Conservation (phyloP, 176 grass and related monocot genomes). For the Triticum dicoccoides region DNA sequence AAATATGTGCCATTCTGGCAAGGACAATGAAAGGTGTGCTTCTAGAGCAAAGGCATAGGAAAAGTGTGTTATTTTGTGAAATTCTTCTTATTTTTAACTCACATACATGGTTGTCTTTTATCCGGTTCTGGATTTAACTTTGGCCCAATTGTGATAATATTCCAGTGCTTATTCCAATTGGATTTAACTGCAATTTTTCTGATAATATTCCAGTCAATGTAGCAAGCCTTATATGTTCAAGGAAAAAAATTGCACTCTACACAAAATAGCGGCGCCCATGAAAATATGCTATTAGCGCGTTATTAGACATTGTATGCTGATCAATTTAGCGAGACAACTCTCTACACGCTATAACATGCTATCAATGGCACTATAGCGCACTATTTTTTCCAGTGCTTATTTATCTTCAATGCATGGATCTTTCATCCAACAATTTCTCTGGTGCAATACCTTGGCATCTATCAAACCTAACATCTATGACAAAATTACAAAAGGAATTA, state of each 20-base stretch:
- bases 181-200: not conserved
- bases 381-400: not conserved
- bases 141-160: not conserved
- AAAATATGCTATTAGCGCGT: too few relatives aligned
- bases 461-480: not conserved
- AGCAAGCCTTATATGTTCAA: not conserved
- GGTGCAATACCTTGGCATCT: not conserved
- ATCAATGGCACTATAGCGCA: too few relatives aligned
- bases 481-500: not conserved
- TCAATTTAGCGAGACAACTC: too few relatives aligned
- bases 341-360: too few relatives aligned
- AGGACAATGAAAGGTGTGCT: not conserved
- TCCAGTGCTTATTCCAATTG: too few relatives aligned
- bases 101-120: not conserved
- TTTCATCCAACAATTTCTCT: not conserved
- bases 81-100: not conserved
- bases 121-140: not conserved
- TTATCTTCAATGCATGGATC: not conserved
- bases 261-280: too few relatives aligned
- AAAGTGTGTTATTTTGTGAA: not conserved
- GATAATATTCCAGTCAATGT: not conserved
- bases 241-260: too few relatives aligned
- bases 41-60: not conserved
- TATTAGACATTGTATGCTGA: too few relatives aligned
- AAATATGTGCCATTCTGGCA: not conserved